Base-by-base conservation (phyloP, 2,329 filamentous ascomycete genomes). In the Fusarium cicatricum region DNA sequence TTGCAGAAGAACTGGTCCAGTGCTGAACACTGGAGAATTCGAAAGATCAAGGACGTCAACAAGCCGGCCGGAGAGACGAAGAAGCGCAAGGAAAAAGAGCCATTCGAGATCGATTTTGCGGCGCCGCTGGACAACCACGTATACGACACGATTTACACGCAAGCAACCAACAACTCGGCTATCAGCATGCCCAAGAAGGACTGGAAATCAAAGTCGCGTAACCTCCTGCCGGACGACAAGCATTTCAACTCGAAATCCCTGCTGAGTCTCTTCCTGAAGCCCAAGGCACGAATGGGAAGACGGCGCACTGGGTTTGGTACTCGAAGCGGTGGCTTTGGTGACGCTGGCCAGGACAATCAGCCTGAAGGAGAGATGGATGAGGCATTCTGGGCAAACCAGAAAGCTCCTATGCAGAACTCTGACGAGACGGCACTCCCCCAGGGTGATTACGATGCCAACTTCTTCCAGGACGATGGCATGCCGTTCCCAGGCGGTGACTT, bases 11-110 rank as follows among this genome's bases (percentile, higher is more conserved):
- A 97, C 70, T 99, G 95, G 94, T 89, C 90, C 6, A 96, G 92
- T 42, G 94, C 95, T n/a, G 95, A 98, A 73, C 95, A 99, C 75
- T 99, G 95, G 95, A 89, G 94, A 65, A 98, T 99, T 71, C 85
- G 91, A 60, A 92, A 92, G 71, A 95, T 99, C 74, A 98, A 98
- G 70, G 86, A 89, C 62, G 78, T 82, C 69, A 83, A 81, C 68
- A 92, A 93, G 74, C 82, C 86, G 8, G 79, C 83, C 9, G 80
- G 84, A 12, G 75, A 77, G 45, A 84, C 74, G 70, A 88, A 84
- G 61, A 86, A 88, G 67, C 86, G 92, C 60, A 98, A 97, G 75
- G 95, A 98, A 74, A 99, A 97, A 75, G 94, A 97, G 71, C 90
- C 91, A 0, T 99, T 99, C 71, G 90, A 95, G 70, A 96, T 99